Base-by-base conservation (phyloP, 2,329 filamentous ascomycete species). In the Trichoderma arundinaceum region DNA sequence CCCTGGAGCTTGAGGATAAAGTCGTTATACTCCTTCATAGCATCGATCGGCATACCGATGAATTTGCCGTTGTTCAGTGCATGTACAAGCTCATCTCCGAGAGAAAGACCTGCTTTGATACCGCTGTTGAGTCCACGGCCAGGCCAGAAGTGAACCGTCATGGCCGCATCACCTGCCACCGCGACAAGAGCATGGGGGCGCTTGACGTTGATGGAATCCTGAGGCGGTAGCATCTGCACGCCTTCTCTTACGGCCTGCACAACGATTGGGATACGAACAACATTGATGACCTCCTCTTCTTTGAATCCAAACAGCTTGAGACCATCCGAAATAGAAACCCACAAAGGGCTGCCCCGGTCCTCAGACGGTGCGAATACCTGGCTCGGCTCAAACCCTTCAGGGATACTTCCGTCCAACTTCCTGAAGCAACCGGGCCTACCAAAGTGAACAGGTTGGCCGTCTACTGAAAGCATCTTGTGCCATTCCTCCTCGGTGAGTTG, bases 81-180 rank as follows among this genome's bases (percentile, higher is more conserved):
- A 61, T 76, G 72, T 3, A 76, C 76, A 35, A 78, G 73, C 67
- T 77, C 75, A 59, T 77, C 74, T 12, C 75, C 76, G 10, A 77
- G 67, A 0, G 76, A 74, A 22, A 78, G 71, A 7, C 75, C 76
- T 0, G 76, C 70, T 53, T 77, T 78, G 70, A 78, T 76, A 39
- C 75, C 76, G 66, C 74, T 77, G 67, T 77, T 77, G 4, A 77
- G 70, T 0, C 76, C 76, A 7, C 76, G 71, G 0, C 76, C 76
- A 0, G 76, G 75, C 76, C 75, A 77, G 56, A 77, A 78, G 64
- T 77, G 75, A 3, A 77, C 76, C 7, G 74, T 77, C 74, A 77
- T 77, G 28, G 74, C 74, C 1, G 76, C 74, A 41, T 78, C 76
- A 1, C 76, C 76, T 0, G 76, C 75, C 1, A 78, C 72, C 0